These are phyloP conservation scores for Cordyceps cicadae DNA, from an alignment of 2,329 filamentous ascomycete genomes.

Conservation along the genomic window DNA sequence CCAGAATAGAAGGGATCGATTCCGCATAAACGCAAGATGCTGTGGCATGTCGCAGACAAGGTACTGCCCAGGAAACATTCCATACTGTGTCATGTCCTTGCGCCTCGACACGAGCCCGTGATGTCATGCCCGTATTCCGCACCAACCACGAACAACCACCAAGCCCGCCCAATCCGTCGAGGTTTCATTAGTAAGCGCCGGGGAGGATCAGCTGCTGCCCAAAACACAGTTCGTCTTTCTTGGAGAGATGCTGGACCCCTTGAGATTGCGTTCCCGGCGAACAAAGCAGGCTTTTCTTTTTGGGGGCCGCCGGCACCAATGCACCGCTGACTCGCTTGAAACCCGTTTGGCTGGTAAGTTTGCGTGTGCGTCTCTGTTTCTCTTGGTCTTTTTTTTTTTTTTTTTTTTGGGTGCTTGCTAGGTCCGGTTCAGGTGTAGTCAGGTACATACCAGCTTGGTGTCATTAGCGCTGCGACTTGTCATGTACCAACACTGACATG, in stretches of 20 bases:
- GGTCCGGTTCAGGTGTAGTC: no score
- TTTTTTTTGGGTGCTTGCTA: background rate
- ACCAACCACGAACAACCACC: background rate
- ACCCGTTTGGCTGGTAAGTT: background rate
- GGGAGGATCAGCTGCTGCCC: no score
- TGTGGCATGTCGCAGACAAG: background rate
- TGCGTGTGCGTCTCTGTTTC: background rate
- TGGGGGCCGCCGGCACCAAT: background rate
- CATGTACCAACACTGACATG: no score
- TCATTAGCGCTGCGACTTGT: no score
- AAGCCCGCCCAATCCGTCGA: no score
- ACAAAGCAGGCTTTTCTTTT: no score
- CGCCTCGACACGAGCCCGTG: background rate
- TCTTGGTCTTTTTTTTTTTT: background rate
- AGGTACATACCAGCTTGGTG: no score
- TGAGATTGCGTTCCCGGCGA: no score
- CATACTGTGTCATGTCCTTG: background rate
- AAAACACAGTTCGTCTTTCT: no score
- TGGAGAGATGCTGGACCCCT: no score
- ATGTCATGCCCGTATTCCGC: conserved; percentile 4
- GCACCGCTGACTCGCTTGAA: background rate
- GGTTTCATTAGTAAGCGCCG: no score
- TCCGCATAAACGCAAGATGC: background rate
- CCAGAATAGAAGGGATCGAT: background rate
- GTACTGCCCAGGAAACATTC: background rate